Evolutionary conservation across 169 alveolate genomes (phyloP), one percentile per base, ranked within the genome.

Genomic region (Theileria parva): DNA sequence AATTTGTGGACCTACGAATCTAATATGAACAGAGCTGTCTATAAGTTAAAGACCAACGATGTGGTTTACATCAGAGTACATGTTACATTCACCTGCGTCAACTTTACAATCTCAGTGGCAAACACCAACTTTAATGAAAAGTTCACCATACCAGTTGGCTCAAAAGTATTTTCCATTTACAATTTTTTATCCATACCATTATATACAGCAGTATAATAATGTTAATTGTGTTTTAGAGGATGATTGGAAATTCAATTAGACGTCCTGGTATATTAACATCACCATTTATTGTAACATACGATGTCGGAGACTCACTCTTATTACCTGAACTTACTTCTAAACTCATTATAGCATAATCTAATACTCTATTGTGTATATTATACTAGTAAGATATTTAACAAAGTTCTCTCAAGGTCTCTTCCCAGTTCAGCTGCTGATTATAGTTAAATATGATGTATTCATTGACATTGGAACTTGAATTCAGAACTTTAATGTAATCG

Each of bases 361-460:
- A 11, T 71, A 70, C 15, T 59, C 3, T 59, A 59, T 11, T 59
- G 8, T 37, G 71, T 50, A 55, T 50, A 21, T 44, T 44, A 44
- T 44, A 8, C 17, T 11, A 44, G 19, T 44, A 44, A 0, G 15
- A 34, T 34, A 63, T 64, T 50, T 71, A 37, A n/a, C 39, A 55
- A 2, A 71, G 79, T 21, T 61, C 57, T 27, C 88, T 75, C 21
- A 81, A 68, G 44, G 55, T 72, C n/a, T 51, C 15, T 25, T 77
- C 21, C 88, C 88, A 81, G 55, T 81, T 84, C 13, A 55, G 27
- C 57, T 32, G 61, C n/a, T 30, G 4, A 64, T 75, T 81, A 65
- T 71, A 74, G 73, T 81, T 72, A 69, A 81, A 81, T 8, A 81
- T 79, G 15, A 81, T 73, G 70, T 81, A 81, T 63, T 81, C 88